These are phyloP conservation scores for Colletotrichum aenigma DNA, from an alignment of 2,329 filamentous ascomycete genomes.

Conservation along the genomic window DNA sequence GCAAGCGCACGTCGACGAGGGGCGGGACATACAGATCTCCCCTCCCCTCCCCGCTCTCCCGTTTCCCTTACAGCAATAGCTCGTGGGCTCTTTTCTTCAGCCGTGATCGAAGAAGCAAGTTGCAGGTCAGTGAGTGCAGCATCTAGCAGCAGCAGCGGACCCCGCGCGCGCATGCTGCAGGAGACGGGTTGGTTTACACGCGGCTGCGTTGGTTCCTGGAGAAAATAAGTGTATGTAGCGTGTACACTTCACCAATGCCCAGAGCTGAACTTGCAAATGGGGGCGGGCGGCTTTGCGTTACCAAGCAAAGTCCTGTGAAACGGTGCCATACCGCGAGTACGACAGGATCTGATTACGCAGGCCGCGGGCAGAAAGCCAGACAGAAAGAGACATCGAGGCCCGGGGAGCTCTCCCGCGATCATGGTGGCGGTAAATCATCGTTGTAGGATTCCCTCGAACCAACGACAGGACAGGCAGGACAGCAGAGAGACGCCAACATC, in stretches of 20 bases:
- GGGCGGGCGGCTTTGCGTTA: neutral
- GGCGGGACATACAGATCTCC: neutral
- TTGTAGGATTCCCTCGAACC: neutral
- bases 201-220: neutral
- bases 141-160: neutral
- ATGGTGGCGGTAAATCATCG: neutral
- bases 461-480: neutral
- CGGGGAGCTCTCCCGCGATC: neutral
- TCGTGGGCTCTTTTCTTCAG: neutral
- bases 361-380: neutral
- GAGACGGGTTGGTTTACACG: neutral
- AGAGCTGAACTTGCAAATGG: neutral
- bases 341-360: neutral
- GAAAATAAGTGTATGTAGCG: neutral
- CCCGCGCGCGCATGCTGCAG: neutral
- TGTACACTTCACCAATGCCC: neutral
- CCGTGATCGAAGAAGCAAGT: neutral
- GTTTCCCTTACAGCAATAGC: neutral
- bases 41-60: neutral
- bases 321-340: neutral
- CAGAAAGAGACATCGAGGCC: neutral
- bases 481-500: neutral
- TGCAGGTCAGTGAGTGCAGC: neutral
- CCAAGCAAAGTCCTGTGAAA: neutral
- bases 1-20: neutral